Conservation (phyloP, 2,329 filamentous ascomycete species). For the Fusarium beomiforme region DNA sequence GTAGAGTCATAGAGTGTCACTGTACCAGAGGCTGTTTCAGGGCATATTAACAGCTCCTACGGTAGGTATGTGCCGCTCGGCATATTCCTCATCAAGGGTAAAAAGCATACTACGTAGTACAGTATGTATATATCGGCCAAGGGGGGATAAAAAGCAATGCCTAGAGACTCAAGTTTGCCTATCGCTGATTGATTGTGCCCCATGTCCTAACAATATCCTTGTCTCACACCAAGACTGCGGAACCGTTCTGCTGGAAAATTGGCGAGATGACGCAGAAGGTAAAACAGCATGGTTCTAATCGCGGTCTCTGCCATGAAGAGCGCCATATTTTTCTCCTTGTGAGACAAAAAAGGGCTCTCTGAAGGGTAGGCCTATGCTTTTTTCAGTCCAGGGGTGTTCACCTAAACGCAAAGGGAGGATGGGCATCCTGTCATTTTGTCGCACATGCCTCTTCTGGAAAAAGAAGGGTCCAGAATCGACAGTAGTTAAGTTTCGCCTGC, state of each 20-base stretch:
- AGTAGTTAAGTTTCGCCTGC: not conserved
- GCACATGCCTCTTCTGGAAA: not conserved
- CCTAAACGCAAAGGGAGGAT: not conserved
- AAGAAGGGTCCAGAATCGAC: not conserved
- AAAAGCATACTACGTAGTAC: not conserved
- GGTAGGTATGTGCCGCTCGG: not conserved
- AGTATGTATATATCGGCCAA: slow-evolving; percentile 1
- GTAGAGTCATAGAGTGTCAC: not conserved
- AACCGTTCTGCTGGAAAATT: slow-evolving; percentile 36
- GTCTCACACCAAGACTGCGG: slow-evolving; percentile 11
- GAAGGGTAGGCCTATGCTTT: not conserved
- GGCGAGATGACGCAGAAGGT: slow-evolving; percentile 24
- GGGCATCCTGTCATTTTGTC: not conserved
- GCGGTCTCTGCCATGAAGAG: not conserved
- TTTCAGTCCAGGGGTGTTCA: not conserved
- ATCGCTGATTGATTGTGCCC: slow-evolving; percentile 10
- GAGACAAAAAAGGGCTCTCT: slow-evolving; percentile 1
- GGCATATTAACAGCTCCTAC: not conserved
- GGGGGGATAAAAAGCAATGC: not conserved
- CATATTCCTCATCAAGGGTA: not conserved
- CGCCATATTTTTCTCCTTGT: slow-evolving; percentile 8
- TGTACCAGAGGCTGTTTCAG: slow-evolving; percentile 6
- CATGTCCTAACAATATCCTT: slow-evolving; percentile 1
- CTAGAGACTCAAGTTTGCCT: slow-evolving; percentile 3
- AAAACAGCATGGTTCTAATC: not conserved